Evolutionary conservation across 257 asterid species (phyloP).

Genomic region (Knoxia roxburghii): DNA sequence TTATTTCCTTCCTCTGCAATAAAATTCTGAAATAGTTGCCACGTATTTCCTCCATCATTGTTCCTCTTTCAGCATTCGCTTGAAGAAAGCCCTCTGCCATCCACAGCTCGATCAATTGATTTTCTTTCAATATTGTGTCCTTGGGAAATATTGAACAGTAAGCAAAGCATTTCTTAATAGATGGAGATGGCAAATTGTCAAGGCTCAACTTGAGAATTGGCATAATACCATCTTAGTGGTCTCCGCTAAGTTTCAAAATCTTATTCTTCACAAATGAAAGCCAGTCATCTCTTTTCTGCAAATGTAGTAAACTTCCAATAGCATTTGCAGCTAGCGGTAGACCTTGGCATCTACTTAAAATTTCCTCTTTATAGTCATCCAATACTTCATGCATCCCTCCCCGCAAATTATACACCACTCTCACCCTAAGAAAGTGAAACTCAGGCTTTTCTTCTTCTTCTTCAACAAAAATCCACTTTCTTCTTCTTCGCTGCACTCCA

Average conservation of each 20-base stretch:
- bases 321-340: no score
- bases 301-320: no score
- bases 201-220: constrained; percentile 24
- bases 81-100: constrained; percentile 33
- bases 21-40: constrained; percentile 10
- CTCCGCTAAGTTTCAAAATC: neutral
- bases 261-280: neutral
- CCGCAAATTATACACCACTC: no score
- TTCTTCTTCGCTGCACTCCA: no score
- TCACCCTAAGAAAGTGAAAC: no score
- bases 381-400: no score
- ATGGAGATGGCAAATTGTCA: constrained; percentile 22
- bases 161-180: constrained; percentile 29
- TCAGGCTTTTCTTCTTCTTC: no score
- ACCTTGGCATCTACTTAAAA: no score
- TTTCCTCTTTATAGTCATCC: no score
- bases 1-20: neutral
- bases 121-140: neutral
- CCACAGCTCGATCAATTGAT: constrained; percentile 21
- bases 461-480: no score
- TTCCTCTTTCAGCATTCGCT: neutral
- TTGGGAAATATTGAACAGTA: constrained; percentile 24
- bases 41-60: constrained; percentile 13
- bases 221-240: neutral
- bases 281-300: no score